phyloP scores from a whole-genome alignment of 495 filamentous ascomycete species.

The Podospora pseudocomata region DNA sequence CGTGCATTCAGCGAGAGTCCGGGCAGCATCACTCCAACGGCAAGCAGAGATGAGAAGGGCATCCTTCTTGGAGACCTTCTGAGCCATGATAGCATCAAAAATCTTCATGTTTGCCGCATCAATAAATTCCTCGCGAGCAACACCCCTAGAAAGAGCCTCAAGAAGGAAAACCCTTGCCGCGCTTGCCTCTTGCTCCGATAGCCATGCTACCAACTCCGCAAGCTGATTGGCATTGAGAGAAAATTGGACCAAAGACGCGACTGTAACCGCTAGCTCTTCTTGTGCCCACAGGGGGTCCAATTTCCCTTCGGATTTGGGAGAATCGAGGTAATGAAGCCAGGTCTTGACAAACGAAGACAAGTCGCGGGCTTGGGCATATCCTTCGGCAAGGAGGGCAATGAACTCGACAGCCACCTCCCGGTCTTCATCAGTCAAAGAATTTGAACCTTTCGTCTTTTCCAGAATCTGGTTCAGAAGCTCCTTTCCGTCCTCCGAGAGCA shows the following conservation, averaged over 20 bases:
- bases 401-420: conserved; percentile 30
- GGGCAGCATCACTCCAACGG: conserved; percentile 40
- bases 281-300: conserved; percentile 59
- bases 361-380: conserved; percentile 62
- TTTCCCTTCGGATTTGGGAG: conserved; percentile 37
- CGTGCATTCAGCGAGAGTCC: conserved; percentile 33
- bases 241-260: conserved; percentile 41
- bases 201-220: conserved; percentile 40
- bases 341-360: conserved; percentile 60
- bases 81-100: conserved; percentile 17
- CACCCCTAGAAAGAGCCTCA: conserved; percentile 45
- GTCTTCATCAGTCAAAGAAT: conserved; percentile 12
- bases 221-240: conserved; percentile 49
- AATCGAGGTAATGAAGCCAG: conserved; percentile 61
- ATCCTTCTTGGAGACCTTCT: conserved; percentile 24
- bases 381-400: conserved; percentile 56
- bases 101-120: conserved; percentile 35
- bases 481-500: conserved; percentile 38
- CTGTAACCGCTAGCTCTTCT: conserved; percentile 48
- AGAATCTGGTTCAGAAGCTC: conserved; percentile 38
- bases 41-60: conserved; percentile 25
- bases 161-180: conserved; percentile 40
- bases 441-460: conserved; percentile 24
- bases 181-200: conserved; percentile 28
- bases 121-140: conserved; percentile 43